These are phyloP conservation scores for Paratinospora sagittata DNA, from an alignment of 164 flowering plant genomes.

Conservation along the genomic window DNA sequence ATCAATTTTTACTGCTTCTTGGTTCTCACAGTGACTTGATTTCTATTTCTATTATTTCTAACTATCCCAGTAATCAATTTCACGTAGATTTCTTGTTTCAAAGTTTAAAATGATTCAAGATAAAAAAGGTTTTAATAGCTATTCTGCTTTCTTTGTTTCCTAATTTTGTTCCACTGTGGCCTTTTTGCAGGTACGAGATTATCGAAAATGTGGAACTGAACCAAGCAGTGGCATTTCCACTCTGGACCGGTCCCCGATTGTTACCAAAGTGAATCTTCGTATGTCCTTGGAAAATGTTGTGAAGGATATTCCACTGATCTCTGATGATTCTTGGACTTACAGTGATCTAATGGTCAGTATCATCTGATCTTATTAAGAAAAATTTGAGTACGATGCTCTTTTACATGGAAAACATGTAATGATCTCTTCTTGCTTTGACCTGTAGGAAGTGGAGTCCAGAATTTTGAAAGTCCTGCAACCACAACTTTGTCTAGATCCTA, in stretches of 20 bases:
- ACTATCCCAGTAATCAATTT: not conserved
- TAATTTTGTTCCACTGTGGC: slow-evolving; percentile 2
- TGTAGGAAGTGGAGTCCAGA: slow-evolving; percentile 89
- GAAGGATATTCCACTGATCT: slow-evolving; percentile 79
- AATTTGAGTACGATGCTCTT: not conserved
- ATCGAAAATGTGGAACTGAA: slow-evolving; percentile 45
- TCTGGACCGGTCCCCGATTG: slow-evolving; percentile 33
- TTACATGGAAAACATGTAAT: not conserved
- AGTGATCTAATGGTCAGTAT: slow-evolving; percentile 85
- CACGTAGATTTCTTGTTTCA: not conserved
- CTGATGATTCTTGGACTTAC: slow-evolving; percentile 87
- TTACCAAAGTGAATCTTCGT: slow-evolving; percentile 57
- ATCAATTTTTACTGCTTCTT: not conserved
- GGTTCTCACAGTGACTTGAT: not conserved
- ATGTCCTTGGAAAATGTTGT: slow-evolving; percentile 93
- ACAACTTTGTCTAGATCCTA: slow-evolving; percentile 74
- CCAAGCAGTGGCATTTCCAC: slow-evolving; percentile 32
- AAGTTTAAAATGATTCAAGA: not conserved
- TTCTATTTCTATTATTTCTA: not conserved
- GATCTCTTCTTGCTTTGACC: not conserved
- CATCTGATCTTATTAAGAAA: not conserved
- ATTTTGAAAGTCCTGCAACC: slow-evolving; percentile 88
- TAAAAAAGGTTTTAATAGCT: slow-evolving; percentile 1
- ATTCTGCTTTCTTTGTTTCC: not conserved
- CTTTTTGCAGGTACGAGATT: slow-evolving; percentile 72